Evolutionary conservation across 2,329 filamentous ascomycete species (phyloP), one percentile per base, ranked within the genome.

Genomic region (Ophiostoma fasciatum): DNA sequence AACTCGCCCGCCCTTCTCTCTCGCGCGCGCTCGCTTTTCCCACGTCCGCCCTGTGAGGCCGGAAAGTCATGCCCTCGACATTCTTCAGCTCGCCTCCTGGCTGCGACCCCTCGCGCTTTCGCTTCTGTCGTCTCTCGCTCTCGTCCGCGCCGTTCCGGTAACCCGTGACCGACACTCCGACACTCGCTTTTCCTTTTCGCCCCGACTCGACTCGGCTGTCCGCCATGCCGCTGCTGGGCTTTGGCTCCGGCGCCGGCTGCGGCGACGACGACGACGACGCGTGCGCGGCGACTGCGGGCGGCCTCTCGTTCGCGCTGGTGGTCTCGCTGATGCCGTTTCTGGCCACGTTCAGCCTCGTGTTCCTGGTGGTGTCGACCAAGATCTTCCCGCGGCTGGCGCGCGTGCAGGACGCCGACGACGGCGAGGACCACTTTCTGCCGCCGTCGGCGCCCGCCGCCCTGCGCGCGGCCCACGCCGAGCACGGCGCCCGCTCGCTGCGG

Each of bases 321-420:
- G 34, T 76, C 33, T 66, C 82, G 39, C 71, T 82, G 18, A 65
- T 71, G 4, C 82, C 82, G 0, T 83, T 90, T 53, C 52, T 82
- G 40, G 53, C 74, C 40, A 81, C 82, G 26, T 88, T 88, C 55
- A 45, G 71, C 43, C 49, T 69, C 34, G 71, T 81, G 45, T 70
- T 68, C 33, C 48, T 70, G 25, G 56, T 81, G 36, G 77, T 80
- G 33, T 66, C 74, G 34, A 68, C 72, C 25, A 77, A 73, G 48
- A 58, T 92, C 14, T 85, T 82, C 48, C 82, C 83, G 4, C 60
- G 72, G n/a, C 67, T 92, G 8, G 74, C 78, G 28, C 65, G 66
- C 41, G 49, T 66, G 11, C 59, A 68, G 42, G 52, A 54, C 37
- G 54, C 53, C 51, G 45, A 57, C 63, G 68, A 75, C 43, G 74